Evolutionary conservation across 2,329 filamentous ascomycete genomes (phyloP).

Genomic region (Colletotrichum tabaci): DNA sequence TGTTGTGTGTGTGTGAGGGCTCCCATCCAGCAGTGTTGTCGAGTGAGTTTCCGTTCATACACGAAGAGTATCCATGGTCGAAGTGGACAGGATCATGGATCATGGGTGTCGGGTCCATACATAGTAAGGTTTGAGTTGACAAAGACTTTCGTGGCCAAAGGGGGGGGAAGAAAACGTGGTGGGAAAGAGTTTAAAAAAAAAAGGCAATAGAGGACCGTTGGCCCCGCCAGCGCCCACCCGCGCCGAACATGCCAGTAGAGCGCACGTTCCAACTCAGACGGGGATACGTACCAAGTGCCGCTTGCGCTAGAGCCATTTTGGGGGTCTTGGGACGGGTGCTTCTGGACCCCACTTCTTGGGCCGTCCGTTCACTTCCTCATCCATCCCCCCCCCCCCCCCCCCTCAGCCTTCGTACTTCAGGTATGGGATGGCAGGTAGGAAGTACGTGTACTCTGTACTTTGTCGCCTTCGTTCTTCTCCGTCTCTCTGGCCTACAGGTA

Average conservation of each 20-base stretch:
- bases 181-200: conserved; percentile 7
- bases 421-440: no score
- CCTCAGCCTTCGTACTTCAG: neutral
- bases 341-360: conserved; percentile 3
- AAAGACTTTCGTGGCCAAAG: neutral
- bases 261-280: conserved; percentile 30
- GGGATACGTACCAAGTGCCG: conserved; percentile 17
- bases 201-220: conserved; percentile 11
- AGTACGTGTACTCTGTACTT: no score
- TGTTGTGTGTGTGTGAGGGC: conserved; percentile 29
- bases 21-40: conserved; percentile 28
- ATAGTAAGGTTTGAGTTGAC: neutral
- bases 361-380: conserved; percentile 1
- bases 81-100: conserved; percentile 7
- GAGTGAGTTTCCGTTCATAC: no score
- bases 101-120: neutral
- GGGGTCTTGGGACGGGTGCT: conserved; percentile 14
- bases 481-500: neutral
- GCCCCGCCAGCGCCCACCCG: conserved; percentile 1
- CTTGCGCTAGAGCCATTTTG: conserved; percentile 20
- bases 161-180: conserved; percentile 26
- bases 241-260: neutral
- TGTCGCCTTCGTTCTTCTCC: neutral
- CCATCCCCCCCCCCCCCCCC: neutral
- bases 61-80: no score